These are phyloP conservation scores for Trichophyton simii DNA, from an alignment of 2,329 filamentous ascomycete genomes.

Conservation along the genomic window DNA sequence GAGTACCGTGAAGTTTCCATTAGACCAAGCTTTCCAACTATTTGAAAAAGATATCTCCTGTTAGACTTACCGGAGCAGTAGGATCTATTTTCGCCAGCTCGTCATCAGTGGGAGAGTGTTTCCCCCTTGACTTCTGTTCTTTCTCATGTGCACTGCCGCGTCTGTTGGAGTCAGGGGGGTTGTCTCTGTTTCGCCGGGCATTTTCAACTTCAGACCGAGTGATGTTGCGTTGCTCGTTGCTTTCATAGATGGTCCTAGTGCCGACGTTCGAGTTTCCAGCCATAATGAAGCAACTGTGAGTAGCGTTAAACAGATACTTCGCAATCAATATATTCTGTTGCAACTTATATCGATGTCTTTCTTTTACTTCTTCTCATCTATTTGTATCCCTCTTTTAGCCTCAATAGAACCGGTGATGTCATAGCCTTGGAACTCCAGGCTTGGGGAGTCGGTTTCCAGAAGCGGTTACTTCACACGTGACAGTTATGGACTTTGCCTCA, in stretches of 20 bases:
- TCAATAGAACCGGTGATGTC: neutral
- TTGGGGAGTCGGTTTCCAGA: too few relatives aligned
- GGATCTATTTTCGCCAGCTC: constrained; percentile 21
- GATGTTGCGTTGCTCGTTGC: constrained; percentile 59
- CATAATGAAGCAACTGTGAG: constrained; percentile 26
- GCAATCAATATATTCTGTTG: neutral
- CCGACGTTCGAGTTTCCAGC: constrained; percentile 55
- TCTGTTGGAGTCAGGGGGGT: constrained; percentile 36
- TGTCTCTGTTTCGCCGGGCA: constrained; percentile 56
- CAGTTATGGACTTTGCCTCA: too few relatives aligned
- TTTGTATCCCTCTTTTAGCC: neutral
- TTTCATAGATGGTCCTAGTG: constrained; percentile 54
- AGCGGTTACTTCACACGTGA: neutral
- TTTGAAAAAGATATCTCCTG: neutral
- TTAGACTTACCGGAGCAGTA: constrained; percentile 54
- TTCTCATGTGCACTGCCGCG: constrained; percentile 11
- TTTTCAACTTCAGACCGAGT: constrained; percentile 42
- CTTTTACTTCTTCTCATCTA: too few relatives aligned
- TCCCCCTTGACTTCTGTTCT: constrained; percentile 8
- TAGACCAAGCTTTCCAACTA: neutral
- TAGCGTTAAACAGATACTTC: neutral
- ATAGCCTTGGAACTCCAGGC: neutral
- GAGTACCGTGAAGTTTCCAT: constrained; percentile 9
- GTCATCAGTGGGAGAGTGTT: constrained; percentile 31
- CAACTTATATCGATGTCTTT: neutral